phyloP scores from a whole-genome alignment of 495 filamentous ascomycete genomes.

The Xylaria flabelliformis region DNA sequence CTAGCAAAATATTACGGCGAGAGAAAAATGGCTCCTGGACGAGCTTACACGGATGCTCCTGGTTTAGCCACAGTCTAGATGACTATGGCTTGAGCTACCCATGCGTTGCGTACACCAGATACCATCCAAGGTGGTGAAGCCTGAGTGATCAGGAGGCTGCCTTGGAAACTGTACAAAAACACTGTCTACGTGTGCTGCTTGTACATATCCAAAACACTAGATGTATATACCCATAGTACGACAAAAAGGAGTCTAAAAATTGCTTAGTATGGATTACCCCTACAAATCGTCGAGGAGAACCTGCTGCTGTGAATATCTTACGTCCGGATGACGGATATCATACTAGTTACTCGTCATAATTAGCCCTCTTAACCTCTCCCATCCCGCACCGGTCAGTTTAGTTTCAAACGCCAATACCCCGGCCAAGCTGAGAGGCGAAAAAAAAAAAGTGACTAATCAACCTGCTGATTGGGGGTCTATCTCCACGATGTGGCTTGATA shows the following conservation, averaged over 20 bases:
- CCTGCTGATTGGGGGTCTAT: neutral
- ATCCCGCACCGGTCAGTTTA: neutral
- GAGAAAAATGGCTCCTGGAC: neutral
- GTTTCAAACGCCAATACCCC: conserved; percentile 6
- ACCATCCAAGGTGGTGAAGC: neutral
- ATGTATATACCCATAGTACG: conserved; percentile 9
- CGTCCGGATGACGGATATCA: neutral
- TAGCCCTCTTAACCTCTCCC: neutral
- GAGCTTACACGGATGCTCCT: conserved; percentile 15
- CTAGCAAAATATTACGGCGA: neutral
- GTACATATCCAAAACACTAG: conserved; percentile 22
- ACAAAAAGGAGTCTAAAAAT: neutral
- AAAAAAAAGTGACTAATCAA: neutral
- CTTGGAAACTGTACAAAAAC: conserved; percentile 19
- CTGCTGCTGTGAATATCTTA: neutral
- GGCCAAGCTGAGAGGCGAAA: conserved; percentile 24
- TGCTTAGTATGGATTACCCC: neutral
- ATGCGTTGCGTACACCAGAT: conserved; percentile 5
- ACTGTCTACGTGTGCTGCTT: neutral
- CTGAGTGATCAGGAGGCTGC: conserved; percentile 4
- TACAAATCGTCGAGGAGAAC: neutral
- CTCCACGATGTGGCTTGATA: conserved; percentile 23
- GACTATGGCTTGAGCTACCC: conserved; percentile 17
- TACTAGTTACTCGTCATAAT: neutral
- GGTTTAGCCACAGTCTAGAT: conserved; percentile 23